Percentiles rank a stretch among this genome's conserved stretches.
Evolutionary conservation across 495 filamentous ascomycete genomes (phyloP).

Genomic region (Durotheca rogersii): DNA sequence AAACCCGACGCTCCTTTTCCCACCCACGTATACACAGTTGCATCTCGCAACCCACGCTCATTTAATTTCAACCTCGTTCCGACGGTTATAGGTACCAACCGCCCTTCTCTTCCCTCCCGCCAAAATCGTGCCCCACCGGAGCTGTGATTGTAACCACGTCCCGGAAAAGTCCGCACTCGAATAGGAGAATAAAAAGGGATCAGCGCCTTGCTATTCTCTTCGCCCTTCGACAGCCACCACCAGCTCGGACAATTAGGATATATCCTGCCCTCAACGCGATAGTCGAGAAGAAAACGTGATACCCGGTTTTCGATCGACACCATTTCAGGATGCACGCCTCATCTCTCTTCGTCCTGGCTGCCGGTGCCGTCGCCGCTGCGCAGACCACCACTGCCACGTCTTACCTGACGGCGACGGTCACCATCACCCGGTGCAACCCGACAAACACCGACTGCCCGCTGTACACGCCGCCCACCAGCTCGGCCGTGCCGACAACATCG

Average conservation of each 20-base stretch:
- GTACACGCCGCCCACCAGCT: slow-evolving; percentile 32
- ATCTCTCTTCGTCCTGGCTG: slow-evolving; percentile 33
- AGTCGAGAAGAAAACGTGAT: slow-evolving; percentile 14
- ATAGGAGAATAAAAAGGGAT: slow-evolving; percentile 6
- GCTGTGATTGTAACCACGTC: neutral
- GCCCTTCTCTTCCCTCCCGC: slow-evolving; percentile 19
- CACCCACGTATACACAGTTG: slow-evolving; percentile 16
- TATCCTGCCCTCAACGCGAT: neutral
- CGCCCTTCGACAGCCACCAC: neutral
- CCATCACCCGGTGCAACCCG: slow-evolving; percentile 51
- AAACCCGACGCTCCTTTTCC: slow-evolving; percentile 12
- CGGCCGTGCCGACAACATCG: slow-evolving; percentile 10
- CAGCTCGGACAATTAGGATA: slow-evolving; percentile 8
- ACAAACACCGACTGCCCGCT: slow-evolving; percentile 47
- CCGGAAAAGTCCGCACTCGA: neutral
- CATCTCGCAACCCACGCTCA: slow-evolving; percentile 34
- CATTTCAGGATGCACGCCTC: slow-evolving; percentile 31
- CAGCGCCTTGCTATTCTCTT: neutral
- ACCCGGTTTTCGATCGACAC: slow-evolving; percentile 26
- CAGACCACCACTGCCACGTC: slow-evolving; percentile 45
- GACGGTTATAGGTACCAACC: too few species aligned
- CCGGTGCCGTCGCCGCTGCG: slow-evolving; percentile 29
- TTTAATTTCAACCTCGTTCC: slow-evolving; percentile 16
- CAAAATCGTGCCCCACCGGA: neutral
- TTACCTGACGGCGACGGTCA: slow-evolving; percentile 48